Evolutionary conservation across 371 early-diverging fungal genomes (phyloP).

Genomic region (Chytridiales sp.): DNA sequence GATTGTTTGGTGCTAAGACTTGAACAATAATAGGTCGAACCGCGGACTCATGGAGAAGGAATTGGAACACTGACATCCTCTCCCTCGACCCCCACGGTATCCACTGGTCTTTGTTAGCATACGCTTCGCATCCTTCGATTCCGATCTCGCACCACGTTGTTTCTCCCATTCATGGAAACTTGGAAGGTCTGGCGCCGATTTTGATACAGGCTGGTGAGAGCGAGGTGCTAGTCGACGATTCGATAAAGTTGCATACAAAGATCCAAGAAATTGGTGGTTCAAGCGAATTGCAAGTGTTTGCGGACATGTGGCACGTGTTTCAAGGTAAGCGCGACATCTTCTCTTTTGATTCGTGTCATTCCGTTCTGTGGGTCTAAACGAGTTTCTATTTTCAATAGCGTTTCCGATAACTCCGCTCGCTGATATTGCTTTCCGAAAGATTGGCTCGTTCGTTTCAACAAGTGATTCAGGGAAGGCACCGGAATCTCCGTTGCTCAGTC

Average conservation of each 20-base stretch:
- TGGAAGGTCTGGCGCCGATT: constrained; percentile 51
- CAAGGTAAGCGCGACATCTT: no score
- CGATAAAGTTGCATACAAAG: constrained; percentile 15
- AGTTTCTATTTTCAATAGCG: no score
- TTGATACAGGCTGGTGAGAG: constrained; percentile 59
- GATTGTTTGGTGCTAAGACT: no score
- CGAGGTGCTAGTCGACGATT: constrained; percentile 56
- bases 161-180: constrained; percentile 35
- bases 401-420: no score
- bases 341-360: no score
- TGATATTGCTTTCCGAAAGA: no score
- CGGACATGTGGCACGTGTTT: constrained; percentile 39
- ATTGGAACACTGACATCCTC: constrained; percentile 31
- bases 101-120: constrained; percentile 33
- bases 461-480: no score
- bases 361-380: no score
- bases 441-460: no score
- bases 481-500: no score
- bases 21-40: constrained; percentile 33
- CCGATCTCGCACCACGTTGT: constrained; percentile 27
- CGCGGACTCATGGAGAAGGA: constrained; percentile 34
- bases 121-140: constrained; percentile 9
- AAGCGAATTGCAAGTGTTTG: constrained; percentile 21
- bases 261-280: not conserved
- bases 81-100: constrained; percentile 32